Percentiles rank a stretch among this genome's conserved stretches.
Conservation (phyloP, 345 rosid genomes). For the Brassica carinata region DNA sequence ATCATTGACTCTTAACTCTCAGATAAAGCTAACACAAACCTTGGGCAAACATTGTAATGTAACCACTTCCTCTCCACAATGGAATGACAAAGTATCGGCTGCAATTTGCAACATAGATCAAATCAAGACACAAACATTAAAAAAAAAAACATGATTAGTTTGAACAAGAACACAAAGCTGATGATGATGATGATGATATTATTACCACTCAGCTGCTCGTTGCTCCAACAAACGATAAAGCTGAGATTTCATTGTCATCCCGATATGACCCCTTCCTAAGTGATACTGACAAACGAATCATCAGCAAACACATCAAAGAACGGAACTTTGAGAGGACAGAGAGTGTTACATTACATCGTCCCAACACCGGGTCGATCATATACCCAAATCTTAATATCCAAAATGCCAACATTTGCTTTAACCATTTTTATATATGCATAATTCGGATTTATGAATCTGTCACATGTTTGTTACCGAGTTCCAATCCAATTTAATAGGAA, state of each 20-base stretch:
- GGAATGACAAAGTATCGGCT: slow-evolving; percentile 92
- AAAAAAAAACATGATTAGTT: background rate
- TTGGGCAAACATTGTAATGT: slow-evolving; percentile 86
- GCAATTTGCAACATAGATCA: slow-evolving; percentile 33
- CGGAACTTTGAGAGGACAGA: background rate
- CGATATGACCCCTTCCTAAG: slow-evolving; percentile 87
- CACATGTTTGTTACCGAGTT: too few species aligned
- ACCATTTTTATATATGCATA: too few species aligned
- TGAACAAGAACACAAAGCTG: slow-evolving; percentile 15
- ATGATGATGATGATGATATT: background rate
- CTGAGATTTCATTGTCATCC: slow-evolving; percentile 68
- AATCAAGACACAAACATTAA: background rate
- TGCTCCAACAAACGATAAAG: slow-evolving; percentile 74
- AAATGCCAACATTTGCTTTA: too few species aligned
- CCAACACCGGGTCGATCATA: too few species aligned
- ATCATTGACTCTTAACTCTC: background rate
- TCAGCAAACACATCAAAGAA: slow-evolving; percentile 1
- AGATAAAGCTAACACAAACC: slow-evolving; percentile 15
- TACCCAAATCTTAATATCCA: too few species aligned
- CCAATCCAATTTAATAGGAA: too few species aligned
- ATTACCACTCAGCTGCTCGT: slow-evolving; percentile 84
- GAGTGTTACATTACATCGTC: slow-evolving; percentile 60
- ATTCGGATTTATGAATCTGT: too few species aligned
- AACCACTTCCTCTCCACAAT: slow-evolving; percentile 88
- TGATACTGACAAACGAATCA: slow-evolving; percentile 59